These are phyloP conservation scores for Phaseolus lunatus DNA, from an alignment of 306 rosid genomes.

Conservation along the genomic window DNA sequence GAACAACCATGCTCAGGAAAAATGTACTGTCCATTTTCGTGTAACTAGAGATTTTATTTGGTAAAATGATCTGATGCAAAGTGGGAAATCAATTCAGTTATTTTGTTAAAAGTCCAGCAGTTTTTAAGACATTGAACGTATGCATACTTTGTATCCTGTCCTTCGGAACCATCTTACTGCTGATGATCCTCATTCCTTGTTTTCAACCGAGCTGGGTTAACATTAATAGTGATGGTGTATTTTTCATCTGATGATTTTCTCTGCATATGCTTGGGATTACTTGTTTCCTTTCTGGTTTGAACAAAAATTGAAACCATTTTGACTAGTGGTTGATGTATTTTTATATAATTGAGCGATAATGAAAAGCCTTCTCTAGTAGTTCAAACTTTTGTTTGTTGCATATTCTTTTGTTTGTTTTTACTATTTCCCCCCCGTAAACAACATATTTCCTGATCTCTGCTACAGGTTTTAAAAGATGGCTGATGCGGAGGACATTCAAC, in stretches of 20 bases:
- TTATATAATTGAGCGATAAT: conserved; percentile 14
- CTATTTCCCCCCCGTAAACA: neutral
- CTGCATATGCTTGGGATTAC: conserved; percentile 10
- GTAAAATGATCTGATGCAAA: too few species aligned
- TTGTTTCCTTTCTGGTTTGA: neutral
- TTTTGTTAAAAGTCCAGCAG: too few species aligned
- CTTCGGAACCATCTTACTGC: too few species aligned
- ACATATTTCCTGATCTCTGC: neutral
- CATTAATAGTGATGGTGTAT: too few species aligned
- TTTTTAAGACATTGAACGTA: too few species aligned
- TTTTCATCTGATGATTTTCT: neutral
- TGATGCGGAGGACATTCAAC: conserved; percentile 72
- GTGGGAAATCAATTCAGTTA: too few species aligned
- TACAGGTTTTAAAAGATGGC: conserved; percentile 57
- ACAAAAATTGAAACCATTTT: neutral
- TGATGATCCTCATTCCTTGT: too few species aligned
- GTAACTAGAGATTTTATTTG: too few species aligned
- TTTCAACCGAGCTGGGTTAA: too few species aligned
- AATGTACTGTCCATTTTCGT: too few species aligned
- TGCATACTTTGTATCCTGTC: too few species aligned
- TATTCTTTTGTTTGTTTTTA: neutral
- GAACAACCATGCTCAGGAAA: too few species aligned
- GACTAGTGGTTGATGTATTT: conserved; percentile 2
- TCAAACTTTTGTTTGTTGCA: neutral
- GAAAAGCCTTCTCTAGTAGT: neutral